Evolutionary conservation across 495 filamentous ascomycete species (phyloP).

Genomic region (Neurospora sublineolata): DNA sequence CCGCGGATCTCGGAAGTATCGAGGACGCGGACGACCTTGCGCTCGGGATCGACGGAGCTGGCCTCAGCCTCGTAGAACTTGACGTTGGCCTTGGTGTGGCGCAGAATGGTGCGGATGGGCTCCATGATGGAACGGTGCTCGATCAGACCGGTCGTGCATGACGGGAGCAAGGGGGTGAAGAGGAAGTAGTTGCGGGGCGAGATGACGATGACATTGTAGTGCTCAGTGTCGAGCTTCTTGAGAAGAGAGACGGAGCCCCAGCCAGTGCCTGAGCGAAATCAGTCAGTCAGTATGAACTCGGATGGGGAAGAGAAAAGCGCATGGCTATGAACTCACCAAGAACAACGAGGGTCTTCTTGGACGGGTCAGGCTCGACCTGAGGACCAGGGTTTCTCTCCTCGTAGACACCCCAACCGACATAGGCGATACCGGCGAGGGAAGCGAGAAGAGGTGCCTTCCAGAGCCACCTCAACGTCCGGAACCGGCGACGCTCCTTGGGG

Average conservation of each 20-base stretch:
- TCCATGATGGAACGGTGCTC: slow-evolving; percentile 99
- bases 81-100: slow-evolving; percentile 81
- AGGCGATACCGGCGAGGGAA: slow-evolving; percentile 52
- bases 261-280: slow-evolving; percentile 57
- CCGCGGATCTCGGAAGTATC: slow-evolving; percentile 93
- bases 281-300: slow-evolving; percentile 9
- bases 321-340: slow-evolving; percentile 52
- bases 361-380: slow-evolving; percentile 68
- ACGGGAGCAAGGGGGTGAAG: slow-evolving; percentile 93
- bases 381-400: slow-evolving; percentile 67
- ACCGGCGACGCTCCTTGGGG: slow-evolving; percentile 29
- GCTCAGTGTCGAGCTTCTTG: slow-evolving; percentile 95
- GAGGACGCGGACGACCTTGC: slow-evolving; percentile 74
- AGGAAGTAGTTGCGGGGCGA: slow-evolving; percentile 99
- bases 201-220: slow-evolving; percentile 96
- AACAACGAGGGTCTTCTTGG: slow-evolving; percentile 95
- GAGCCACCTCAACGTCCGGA: slow-evolving; percentile 35
- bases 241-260: slow-evolving; percentile 95
- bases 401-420: slow-evolving; percentile 72
- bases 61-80: slow-evolving; percentile 98
- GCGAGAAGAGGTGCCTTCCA: slow-evolving; percentile 71
- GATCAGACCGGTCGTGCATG: slow-evolving; percentile 91
- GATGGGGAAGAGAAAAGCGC: neutral
- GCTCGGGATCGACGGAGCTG: slow-evolving; percentile 88
- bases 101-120: slow-evolving; percentile 85